Percentiles rank a stretch among this genome's conserved stretches.
These are phyloP conservation scores for Fragilaria crotonensis DNA, from an alignment of 108 stramenopile species.

Conservation along the genomic window DNA sequence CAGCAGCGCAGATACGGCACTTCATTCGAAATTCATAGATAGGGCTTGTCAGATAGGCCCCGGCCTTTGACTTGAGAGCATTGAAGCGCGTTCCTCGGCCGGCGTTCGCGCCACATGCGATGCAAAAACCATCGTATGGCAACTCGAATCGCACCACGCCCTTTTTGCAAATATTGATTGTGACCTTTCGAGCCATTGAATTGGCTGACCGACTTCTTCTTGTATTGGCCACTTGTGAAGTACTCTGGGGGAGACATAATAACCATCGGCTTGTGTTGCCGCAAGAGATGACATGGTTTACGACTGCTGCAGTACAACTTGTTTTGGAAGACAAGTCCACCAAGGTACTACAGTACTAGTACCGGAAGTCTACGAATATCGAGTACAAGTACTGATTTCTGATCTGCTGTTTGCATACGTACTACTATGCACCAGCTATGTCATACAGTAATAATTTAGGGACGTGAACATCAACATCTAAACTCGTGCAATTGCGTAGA, in stretches of 20 bases:
- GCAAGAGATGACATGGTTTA: conserved; percentile 79
- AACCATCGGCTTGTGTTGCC: conserved; percentile 91
- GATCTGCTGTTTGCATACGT: too few relatives aligned
- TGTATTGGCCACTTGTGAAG: conserved; percentile 63
- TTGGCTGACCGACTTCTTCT: conserved; percentile 54
- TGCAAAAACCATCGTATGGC: conserved; percentile 85
- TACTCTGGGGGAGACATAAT: conserved; percentile 79
- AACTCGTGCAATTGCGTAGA: too few relatives aligned
- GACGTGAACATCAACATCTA: too few relatives aligned
- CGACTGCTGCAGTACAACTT: too few relatives aligned
- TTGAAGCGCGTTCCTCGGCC: conserved; percentile 91
- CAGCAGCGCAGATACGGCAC: conserved; percentile 71
- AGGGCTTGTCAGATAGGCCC: conserved; percentile 73
- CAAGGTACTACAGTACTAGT: too few relatives aligned
- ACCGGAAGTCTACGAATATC: too few relatives aligned
- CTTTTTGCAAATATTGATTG: conserved; percentile 82
- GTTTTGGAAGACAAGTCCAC: too few relatives aligned
- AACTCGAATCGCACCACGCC: conserved; percentile 92
- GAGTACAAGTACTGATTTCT: too few relatives aligned
- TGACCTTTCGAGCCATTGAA: conserved; percentile 55
- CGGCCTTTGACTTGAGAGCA: conserved; percentile 83
- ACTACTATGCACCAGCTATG: too few relatives aligned
- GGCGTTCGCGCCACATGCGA: conserved; percentile 54
- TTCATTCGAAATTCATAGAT: conserved; percentile 91
- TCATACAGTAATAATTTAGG: too few relatives aligned